Percentiles rank a stretch among this genome's conserved stretches.
Conservation (phyloP, 2,329 filamentous ascomycete species). For the Colletotrichum truncatum region DNA sequence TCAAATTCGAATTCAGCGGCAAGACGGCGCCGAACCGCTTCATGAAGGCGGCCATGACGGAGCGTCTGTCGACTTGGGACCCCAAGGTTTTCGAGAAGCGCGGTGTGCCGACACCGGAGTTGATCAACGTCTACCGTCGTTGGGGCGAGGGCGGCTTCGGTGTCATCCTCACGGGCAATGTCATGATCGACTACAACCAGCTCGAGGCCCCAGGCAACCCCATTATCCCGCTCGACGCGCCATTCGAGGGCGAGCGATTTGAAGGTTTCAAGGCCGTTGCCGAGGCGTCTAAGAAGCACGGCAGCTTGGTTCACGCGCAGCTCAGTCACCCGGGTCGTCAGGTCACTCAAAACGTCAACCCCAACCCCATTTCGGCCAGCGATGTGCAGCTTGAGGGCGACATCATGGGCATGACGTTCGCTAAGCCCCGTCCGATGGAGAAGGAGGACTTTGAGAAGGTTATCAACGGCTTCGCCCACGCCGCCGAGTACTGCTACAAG, state of each 20-base stretch:
- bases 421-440: slow-evolving; percentile 59
- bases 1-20: slow-evolving; percentile 60
- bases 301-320: slow-evolving; percentile 66
- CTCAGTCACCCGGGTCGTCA: slow-evolving; percentile 72
- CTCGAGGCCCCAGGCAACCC: slow-evolving; percentile 63
- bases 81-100: slow-evolving; percentile 59
- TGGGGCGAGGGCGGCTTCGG: slow-evolving; percentile 66
- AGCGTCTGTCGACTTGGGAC: slow-evolving; percentile 70
- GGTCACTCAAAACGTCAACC: slow-evolving; percentile 41
- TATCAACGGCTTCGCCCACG: slow-evolving; percentile 63
- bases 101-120: slow-evolving; percentile 48
- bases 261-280: slow-evolving; percentile 54
- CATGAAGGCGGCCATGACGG: slow-evolving; percentile 74
- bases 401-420: slow-evolving; percentile 58
- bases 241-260: slow-evolving; percentile 66
- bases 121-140: slow-evolving; percentile 63
- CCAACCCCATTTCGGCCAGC: slow-evolving; percentile 48
- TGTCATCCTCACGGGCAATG: slow-evolving; percentile 67
- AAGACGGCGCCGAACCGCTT: slow-evolving; percentile 70
- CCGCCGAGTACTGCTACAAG: slow-evolving; percentile 64
- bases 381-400: slow-evolving; percentile 48
- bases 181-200: slow-evolving; percentile 67
- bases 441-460: slow-evolving; percentile 60
- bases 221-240: slow-evolving; percentile 62
- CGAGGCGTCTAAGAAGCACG: slow-evolving; percentile 62